Evolutionary conservation across 2,329 filamentous ascomycete species (phyloP).

Genomic region (Didymella lethalis): DNA sequence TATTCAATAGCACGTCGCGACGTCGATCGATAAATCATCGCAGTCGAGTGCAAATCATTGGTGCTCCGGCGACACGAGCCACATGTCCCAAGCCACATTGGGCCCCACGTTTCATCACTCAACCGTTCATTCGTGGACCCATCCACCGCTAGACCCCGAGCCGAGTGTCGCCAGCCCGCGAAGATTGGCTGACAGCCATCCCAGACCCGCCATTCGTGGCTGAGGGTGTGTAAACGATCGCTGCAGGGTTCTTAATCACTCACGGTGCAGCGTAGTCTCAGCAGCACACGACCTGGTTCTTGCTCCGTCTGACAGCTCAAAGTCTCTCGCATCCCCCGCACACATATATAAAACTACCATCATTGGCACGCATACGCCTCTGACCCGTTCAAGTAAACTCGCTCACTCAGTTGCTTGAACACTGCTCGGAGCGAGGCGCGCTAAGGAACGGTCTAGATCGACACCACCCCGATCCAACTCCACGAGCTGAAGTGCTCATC

Average conservation of each 20-base stretch:
- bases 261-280: conserved; percentile 1
- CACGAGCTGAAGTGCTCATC: conserved; percentile 6
- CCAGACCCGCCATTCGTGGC: conserved; percentile 1
- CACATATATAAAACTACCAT: not conserved
- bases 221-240: conserved; percentile 19
- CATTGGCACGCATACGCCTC: conserved; percentile 1
- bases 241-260: conserved; percentile 15
- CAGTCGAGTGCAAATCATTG: not conserved
- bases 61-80: not conserved
- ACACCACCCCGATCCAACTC: conserved; percentile 6
- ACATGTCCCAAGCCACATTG: conserved; percentile 14
- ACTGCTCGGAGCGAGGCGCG: conserved; percentile 12
- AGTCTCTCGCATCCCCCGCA: not conserved
- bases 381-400: conserved; percentile 9
- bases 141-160: not conserved
- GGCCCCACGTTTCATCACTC: conserved; percentile 6
- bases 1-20: not conserved
- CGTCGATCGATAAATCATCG: not conserved
- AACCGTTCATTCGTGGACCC: conserved; percentile 4
- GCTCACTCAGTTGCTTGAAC: conserved; percentile 1
- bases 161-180: not conserved
- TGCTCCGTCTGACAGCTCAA: not conserved
- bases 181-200: not conserved
- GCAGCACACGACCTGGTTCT: conserved; percentile 1
- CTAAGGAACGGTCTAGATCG: conserved; percentile 19